A percentile compares a stretch with the other conserved stretches of the same genome.
Evolutionary conservation across 2,329 filamentous ascomycete species (phyloP).

Genomic region (Zasmidium angulare): DNA sequence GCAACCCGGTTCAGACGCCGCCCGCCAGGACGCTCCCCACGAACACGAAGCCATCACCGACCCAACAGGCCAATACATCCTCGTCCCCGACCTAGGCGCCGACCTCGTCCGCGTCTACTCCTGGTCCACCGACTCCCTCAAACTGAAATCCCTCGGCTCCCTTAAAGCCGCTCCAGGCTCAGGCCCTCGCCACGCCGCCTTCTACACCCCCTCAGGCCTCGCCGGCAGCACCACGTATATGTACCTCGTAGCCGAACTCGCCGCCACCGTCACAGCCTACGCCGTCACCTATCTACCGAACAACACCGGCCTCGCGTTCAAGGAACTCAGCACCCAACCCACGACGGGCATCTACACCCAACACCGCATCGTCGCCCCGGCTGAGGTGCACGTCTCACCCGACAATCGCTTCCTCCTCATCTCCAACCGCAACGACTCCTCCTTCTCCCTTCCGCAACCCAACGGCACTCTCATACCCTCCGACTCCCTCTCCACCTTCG

Average conservation of each 20-base stretch:
- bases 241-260: slow-evolving; percentile 50
- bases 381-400: slow-evolving; percentile 54
- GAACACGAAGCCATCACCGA: slow-evolving; percentile 39
- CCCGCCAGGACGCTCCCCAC: slow-evolving; percentile 37
- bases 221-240: slow-evolving; percentile 32
- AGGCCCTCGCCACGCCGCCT: slow-evolving; percentile 39
- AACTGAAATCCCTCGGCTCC: slow-evolving; percentile 27
- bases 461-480: slow-evolving; percentile 38
- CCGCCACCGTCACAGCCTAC: slow-evolving; percentile 48
- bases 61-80: slow-evolving; percentile 39
- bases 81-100: slow-evolving; percentile 40
- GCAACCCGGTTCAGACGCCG: slow-evolving; percentile 30
- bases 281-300: slow-evolving; percentile 43
- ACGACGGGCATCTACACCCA: slow-evolving; percentile 49
- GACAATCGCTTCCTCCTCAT: slow-evolving; percentile 62
- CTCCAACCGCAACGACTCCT: slow-evolving; percentile 65
- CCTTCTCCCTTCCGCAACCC: slow-evolving; percentile 51
- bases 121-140: slow-evolving; percentile 27
- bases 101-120: slow-evolving; percentile 38
- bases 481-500: slow-evolving; percentile 65
- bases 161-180: slow-evolving; percentile 31
- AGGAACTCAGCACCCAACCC: slow-evolving; percentile 44
- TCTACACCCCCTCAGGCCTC: slow-evolving; percentile 35
- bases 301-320: slow-evolving; percentile 43
- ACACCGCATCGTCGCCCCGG: slow-evolving; percentile 52